phyloP scores from a whole-genome alignment of 2,329 filamentous ascomycete species.

The Alternaria arborescens region DNA sequence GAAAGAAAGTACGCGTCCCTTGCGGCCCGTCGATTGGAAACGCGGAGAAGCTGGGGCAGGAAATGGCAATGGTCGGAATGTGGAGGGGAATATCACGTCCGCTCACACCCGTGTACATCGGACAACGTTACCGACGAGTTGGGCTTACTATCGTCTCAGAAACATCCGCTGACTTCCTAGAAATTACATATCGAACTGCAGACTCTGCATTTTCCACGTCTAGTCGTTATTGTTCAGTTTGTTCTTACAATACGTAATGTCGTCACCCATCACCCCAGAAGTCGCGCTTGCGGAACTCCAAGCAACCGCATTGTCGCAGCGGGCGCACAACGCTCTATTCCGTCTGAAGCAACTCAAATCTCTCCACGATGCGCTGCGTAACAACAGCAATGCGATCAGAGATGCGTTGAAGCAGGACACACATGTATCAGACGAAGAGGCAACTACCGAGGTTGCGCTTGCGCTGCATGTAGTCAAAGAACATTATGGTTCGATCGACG shows the following conservation, averaged over 20 bases:
- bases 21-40: slow-evolving; percentile 8
- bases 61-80: slow-evolving; percentile 23
- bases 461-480: slow-evolving; percentile 52
- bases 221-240: background rate
- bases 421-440: slow-evolving; percentile 47
- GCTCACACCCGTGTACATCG: background rate
- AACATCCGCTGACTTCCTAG: background rate
- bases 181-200: slow-evolving; percentile 11
- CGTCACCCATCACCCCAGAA: slow-evolving; percentile 32
- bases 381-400: slow-evolving; percentile 48
- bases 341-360: slow-evolving; percentile 57
- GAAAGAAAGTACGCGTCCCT: background rate
- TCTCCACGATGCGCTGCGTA: slow-evolving; percentile 53
- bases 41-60: slow-evolving; percentile 14
- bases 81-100: slow-evolving; percentile 16
- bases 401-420: slow-evolving; percentile 55
- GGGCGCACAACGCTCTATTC: slow-evolving; percentile 55
- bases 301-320: slow-evolving; percentile 49
- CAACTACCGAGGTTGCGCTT: slow-evolving; percentile 54
- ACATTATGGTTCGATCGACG: slow-evolving; percentile 53
- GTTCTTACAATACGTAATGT: slow-evolving; percentile 10
- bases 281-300: slow-evolving; percentile 42
- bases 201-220: background rate
- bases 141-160: background rate
- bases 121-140: slow-evolving; percentile 8